Percentiles rank a stretch among this genome's conserved stretches.
Evolutionary conservation across 2,329 filamentous ascomycete species (phyloP).

Genomic region (Myriosclerotinia duriaeana): DNA sequence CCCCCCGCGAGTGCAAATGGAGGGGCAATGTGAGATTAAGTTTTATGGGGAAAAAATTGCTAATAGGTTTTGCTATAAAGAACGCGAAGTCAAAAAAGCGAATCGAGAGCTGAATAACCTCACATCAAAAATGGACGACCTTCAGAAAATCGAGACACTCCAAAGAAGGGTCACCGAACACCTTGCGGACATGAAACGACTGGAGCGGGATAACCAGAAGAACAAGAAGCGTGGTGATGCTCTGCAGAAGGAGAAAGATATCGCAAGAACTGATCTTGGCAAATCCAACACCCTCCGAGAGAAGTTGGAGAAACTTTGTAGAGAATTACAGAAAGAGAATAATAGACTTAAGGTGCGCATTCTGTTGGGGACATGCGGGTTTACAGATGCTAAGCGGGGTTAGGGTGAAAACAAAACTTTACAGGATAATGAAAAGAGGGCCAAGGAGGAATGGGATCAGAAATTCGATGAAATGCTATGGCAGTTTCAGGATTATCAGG

Average conservation of each 20-base stretch:
- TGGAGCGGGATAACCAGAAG: conserved; percentile 91
- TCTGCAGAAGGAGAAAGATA: conserved; percentile 94
- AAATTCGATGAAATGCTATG: conserved; percentile 77
- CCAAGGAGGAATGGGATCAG: conserved; percentile 79
- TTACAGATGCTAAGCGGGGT: conserved; percentile 28
- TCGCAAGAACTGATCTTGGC: conserved; percentile 80
- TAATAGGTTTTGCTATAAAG: conserved; percentile 49
- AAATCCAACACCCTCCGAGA: conserved; percentile 91
- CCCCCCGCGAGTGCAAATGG: conserved; percentile 31
- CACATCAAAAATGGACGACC: conserved; percentile 86
- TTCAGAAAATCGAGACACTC: conserved; percentile 87
- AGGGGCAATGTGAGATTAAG: conserved; percentile 31
- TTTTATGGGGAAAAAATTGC: conserved; percentile 21
- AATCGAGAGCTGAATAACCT: conserved; percentile 87
- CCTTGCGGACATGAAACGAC: conserved; percentile 89
- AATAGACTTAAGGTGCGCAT: conserved; percentile 86
- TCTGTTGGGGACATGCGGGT: conserved; percentile 12
- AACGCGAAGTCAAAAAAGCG: conserved; percentile 90
- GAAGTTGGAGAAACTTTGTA: conserved; percentile 92
- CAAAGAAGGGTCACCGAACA: conserved; percentile 91
- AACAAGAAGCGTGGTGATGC: conserved; percentile 94
- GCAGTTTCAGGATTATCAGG: conserved; percentile 85
- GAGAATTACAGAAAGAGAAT: conserved; percentile 94
- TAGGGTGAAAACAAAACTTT: conserved; percentile 92
- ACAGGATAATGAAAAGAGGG: conserved; percentile 80